Evolutionary conservation across 1,284 basidiomycete genomes (phyloP), one percentile per base, ranked within the genome.

Genomic region (Meira nashicola): DNA sequence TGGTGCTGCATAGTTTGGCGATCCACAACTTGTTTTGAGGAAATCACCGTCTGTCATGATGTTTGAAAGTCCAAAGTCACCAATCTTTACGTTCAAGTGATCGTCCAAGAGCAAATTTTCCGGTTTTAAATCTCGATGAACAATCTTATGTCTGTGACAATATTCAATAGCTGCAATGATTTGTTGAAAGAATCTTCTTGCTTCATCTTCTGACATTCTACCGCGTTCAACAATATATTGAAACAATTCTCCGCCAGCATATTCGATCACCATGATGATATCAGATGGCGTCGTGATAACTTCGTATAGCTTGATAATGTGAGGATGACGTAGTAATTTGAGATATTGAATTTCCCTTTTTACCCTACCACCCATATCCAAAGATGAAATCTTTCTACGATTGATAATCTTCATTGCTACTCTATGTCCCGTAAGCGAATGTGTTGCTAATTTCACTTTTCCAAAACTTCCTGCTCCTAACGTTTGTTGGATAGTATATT

Each of bases 381-480:
- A 88, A 64, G 87, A 86, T 66, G 89, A 87, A 62, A 97, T 96
- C 73, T 91, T 92, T 59, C 89, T 89, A 78, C 94, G 92, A 62
- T 91, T 92, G 73, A 97, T 92, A 76, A 91, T 92, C 83, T 97
- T 97, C 88, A 98, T 92, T 2, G 94, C 94, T 46, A 98, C 94
- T 69, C 87, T 87, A 76, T 96, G 91, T 0, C 92, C 92, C 0
- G 94, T 97, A 67, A 96, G 85, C 46, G 89, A 89, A 79, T 98
- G 94, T 12, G 86, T 87, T 38, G 92, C 94, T 84, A 94, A 89
- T 83, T 96, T 97, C 77, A 98, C 94, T 80, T 96, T 96, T 60
- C 93, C 94, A 80, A 97, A 98, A 12, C 90, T 93, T 17, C 94
- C 94, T 62, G 82, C 81, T 0, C 83, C 83, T 9, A 84, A 74